A percentile compares a stretch with the other conserved stretches of the same genome.
Conservation (phyloP, 768 basidiomycete species). For the Omphalotus guepiniiformis region DNA sequence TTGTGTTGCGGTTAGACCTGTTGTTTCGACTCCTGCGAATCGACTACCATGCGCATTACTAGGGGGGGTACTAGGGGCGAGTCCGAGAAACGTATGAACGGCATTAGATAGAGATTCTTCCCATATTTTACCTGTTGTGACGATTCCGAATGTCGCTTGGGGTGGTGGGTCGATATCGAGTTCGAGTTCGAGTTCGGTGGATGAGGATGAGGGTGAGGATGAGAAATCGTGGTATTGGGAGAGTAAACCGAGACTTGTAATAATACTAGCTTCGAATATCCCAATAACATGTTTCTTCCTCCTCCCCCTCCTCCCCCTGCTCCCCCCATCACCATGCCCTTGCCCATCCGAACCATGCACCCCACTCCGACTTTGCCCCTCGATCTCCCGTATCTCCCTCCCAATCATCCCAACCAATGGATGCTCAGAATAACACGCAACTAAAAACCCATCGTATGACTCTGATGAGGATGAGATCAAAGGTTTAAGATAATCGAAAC, state of each 20-base stretch:
- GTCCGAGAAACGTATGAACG: constrained; percentile 5
- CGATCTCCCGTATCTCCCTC: constrained; percentile 16
- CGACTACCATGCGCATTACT: no score
- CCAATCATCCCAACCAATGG: constrained; percentile 8
- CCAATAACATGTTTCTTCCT: no score
- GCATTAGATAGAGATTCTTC: constrained; percentile 1
- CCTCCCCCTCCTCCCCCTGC: no score
- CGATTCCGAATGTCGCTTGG: constrained; percentile 4
- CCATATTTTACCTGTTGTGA: constrained; percentile 9
- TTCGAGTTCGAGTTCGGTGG: neutral
- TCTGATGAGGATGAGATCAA: constrained; percentile 1
- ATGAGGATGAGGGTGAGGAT: no score
- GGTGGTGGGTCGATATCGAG: neutral
- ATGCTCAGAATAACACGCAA: constrained; percentile 12
- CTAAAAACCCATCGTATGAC: constrained; percentile 10
- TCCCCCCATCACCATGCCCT: no score
- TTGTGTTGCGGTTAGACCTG: constrained; percentile 7
- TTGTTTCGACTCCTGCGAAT: constrained; percentile 10
- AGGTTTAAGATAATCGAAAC: neutral
- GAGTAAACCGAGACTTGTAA: neutral
- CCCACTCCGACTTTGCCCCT: constrained; percentile 22
- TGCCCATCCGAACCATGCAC: no score
- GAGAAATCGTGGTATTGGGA: neutral
- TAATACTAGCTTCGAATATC: constrained; percentile 12
- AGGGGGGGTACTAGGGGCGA: neutral